phyloP scores from a whole-genome alignment of 345 rosid species.

The Raphanus sativus region DNA sequence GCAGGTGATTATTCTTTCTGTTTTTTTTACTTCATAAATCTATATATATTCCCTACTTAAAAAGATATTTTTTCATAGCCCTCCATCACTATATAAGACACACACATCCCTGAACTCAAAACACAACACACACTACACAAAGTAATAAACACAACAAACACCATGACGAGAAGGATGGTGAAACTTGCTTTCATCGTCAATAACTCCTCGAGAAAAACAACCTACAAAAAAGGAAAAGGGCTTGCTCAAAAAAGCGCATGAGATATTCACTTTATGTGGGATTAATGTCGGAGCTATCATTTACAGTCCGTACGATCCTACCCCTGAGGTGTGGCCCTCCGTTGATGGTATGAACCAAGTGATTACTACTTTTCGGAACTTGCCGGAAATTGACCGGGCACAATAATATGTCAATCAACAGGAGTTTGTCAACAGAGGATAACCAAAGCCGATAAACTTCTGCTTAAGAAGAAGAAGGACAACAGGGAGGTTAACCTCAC shows the following conservation, averaged over 20 bases:
- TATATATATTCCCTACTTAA: too few relatives aligned
- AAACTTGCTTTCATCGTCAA: too few relatives aligned
- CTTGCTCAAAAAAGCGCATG: background rate
- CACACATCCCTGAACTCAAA: too few relatives aligned
- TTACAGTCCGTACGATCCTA: background rate
- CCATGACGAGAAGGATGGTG: too few relatives aligned
- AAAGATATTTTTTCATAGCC: too few relatives aligned
- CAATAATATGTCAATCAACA: conserved; percentile 37
- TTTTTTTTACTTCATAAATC: too few relatives aligned
- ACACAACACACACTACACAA: too few relatives aligned
- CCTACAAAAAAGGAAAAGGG: too few relatives aligned
- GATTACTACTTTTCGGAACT: background rate
- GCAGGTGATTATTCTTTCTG: too few relatives aligned
- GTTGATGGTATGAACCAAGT: background rate
- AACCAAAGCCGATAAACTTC: background rate
- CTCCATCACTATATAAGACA: too few relatives aligned
- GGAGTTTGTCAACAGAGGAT: conserved; percentile 28
- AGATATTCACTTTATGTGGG: background rate
- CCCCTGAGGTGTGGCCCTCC: background rate
- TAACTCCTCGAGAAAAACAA: too few relatives aligned
- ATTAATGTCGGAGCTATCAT: background rate
- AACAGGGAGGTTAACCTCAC: conserved; percentile 33
- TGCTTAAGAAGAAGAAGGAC: conserved; percentile 18
- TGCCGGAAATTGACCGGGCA: conserved; percentile 30
- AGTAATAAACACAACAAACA: too few relatives aligned